These are phyloP conservation scores for Raphanus raphanistrum DNA, from an alignment of 345 rosid genomes.

Conservation along the genomic window DNA sequence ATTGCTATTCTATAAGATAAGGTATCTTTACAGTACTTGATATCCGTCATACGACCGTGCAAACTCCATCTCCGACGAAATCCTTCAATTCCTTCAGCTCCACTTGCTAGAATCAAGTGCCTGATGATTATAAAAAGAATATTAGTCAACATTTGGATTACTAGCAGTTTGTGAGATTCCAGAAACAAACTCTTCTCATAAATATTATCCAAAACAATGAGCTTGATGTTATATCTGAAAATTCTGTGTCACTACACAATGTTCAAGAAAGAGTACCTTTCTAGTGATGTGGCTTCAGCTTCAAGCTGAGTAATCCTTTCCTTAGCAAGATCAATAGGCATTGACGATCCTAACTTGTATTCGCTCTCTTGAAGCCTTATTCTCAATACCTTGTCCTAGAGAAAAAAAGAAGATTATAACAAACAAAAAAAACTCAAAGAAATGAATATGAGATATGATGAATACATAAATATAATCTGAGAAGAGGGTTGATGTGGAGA, in stretches of 20 bases:
- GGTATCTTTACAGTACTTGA: constrained; percentile 51
- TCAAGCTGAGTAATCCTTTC: constrained; percentile 79
- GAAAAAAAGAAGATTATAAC: neutral
- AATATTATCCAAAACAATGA: neutral
- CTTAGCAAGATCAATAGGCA: constrained; percentile 76
- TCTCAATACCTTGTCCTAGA: constrained; percentile 80
- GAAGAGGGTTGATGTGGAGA: neutral
- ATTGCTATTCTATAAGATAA: neutral
- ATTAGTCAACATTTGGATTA: neutral
- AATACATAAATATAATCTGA: neutral
- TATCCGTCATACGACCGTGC: constrained; percentile 85
- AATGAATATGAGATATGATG: neutral
- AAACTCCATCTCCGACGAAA: constrained; percentile 95
- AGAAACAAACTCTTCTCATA: neutral
- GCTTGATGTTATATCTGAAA: neutral
- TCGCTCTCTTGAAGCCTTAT: constrained; percentile 86
- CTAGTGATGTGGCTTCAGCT: constrained; percentile 76
- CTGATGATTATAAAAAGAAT: constrained; percentile 39
- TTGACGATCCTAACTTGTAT: constrained; percentile 76
- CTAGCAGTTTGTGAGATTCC: neutral
- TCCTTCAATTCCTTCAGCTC: constrained; percentile 85
- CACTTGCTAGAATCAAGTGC: constrained; percentile 89
- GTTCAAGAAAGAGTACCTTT: constrained; percentile 55
- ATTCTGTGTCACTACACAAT: neutral
- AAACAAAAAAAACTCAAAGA: neutral